Percentiles rank a stretch among this genome's conserved stretches.
These are phyloP conservation scores for Arctostaphylos glauca DNA, from an alignment of 148 eudicot genomes.

Conservation along the genomic window DNA sequence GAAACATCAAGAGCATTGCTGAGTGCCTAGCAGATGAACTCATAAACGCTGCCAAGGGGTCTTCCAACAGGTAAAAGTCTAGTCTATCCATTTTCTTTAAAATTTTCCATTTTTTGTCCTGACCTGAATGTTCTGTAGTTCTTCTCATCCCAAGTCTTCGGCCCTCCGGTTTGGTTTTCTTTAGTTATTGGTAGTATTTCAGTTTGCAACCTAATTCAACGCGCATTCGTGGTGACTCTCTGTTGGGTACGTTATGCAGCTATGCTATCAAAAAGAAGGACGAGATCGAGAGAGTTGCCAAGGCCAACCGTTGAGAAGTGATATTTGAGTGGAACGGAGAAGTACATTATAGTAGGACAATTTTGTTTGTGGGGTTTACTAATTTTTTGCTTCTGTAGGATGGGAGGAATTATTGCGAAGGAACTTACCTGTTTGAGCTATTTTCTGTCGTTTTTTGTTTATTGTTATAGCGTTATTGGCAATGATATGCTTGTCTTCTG, in stretches of 20 bases:
- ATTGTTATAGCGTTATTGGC: background rate
- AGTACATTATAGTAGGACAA: background rate
- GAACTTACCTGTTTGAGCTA: background rate
- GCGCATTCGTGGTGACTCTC: background rate
- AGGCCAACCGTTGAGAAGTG: conserved; percentile 38
- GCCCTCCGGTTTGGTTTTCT: background rate
- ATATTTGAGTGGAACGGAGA: background rate
- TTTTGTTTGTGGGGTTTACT: background rate
- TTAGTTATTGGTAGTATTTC: background rate
- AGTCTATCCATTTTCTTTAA: background rate
- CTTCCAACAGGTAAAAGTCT: conserved; percentile 41
- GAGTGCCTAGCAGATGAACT: conserved; percentile 62
- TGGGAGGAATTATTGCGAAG: background rate
- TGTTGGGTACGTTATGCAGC: conserved; percentile 17
- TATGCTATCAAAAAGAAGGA: conserved; percentile 52
- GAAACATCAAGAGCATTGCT: conserved; percentile 51
- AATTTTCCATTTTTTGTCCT: background rate
- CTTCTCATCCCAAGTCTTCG: background rate
- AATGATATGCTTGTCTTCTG: background rate
- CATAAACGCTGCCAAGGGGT: conserved; percentile 58
- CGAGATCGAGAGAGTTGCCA: conserved; percentile 49
- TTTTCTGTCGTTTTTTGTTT: background rate
- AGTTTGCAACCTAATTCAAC: background rate
- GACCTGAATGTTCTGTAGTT: background rate
- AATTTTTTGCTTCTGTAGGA: background rate